These are phyloP conservation scores for Meira miltonrushii DNA, from an alignment of 1,284 basidiomycete species.

Conservation along the genomic window DNA sequence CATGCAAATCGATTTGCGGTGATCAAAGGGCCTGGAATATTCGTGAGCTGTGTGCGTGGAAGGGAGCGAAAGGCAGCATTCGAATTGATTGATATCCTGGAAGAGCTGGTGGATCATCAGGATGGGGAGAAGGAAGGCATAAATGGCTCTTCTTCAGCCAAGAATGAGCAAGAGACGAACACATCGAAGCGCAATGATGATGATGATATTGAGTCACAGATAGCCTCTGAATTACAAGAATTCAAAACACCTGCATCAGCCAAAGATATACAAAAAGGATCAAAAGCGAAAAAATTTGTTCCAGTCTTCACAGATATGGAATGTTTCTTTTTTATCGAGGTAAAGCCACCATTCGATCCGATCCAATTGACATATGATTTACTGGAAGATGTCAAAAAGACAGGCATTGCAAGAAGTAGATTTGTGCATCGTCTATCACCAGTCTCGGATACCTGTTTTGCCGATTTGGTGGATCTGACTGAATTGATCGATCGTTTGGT, in stretches of 20 bases:
- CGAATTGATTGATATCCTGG: constrained; percentile 39
- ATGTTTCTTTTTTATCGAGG: neutral
- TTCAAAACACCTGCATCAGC: constrained; percentile 7
- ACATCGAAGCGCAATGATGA: neutral
- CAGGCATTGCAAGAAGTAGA: constrained; percentile 1
- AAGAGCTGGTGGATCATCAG: constrained; percentile 30
- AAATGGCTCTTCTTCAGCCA: no score
- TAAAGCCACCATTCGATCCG: neutral
- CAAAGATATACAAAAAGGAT: neutral
- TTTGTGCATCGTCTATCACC: constrained; percentile 8
- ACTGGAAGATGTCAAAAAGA: neutral
- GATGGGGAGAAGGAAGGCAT: neutral
- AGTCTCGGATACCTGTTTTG: neutral
- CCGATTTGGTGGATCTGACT: constrained; percentile 1
- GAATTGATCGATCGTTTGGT: neutral
- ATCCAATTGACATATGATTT: constrained; percentile 1
- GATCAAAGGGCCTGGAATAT: constrained; percentile 34
- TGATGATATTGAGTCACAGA: constrained; percentile 43
- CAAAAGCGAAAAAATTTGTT: neutral
- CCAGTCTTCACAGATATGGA: neutral
- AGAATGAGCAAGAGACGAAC: neutral
- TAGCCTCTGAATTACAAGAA: constrained; percentile 34
- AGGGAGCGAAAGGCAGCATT: constrained; percentile 45
- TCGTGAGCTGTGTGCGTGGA: constrained; percentile 35
- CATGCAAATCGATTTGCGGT: no score